phyloP scores from a whole-genome alignment of 1,139 yeast genomes.

The Suhomyces kunorum region DNA sequence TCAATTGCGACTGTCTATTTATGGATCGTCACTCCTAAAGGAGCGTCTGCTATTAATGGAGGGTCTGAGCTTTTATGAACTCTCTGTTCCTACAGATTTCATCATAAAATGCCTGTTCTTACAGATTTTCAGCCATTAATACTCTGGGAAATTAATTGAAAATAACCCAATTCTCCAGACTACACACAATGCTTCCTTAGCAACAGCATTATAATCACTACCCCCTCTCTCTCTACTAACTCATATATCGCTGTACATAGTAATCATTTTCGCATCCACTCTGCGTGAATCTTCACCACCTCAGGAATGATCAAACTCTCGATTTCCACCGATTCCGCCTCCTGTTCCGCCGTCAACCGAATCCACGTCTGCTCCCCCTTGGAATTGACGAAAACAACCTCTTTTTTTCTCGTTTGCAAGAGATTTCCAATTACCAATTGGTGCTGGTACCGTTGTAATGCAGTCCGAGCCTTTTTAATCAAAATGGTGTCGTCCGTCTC shows the following conservation, averaged over 20 bases:
- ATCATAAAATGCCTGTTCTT: too few relatives aligned
- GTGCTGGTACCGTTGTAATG: constrained; percentile 83
- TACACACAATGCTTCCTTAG: too few relatives aligned
- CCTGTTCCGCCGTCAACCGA: constrained; percentile 45
- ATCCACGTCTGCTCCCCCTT: constrained; percentile 51
- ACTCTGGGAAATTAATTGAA: too few relatives aligned
- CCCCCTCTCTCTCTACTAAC: not conserved
- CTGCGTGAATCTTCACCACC: constrained; percentile 60
- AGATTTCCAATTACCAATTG: constrained; percentile 94
- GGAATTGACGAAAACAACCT: constrained; percentile 81
- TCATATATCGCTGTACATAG: constrained; percentile 1
- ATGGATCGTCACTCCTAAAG: too few relatives aligned
- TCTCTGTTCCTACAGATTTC: too few relatives aligned
- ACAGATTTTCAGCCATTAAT: too few relatives aligned
- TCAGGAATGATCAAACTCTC: constrained; percentile 78
- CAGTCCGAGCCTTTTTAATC: constrained; percentile 72
- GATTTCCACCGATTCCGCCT: constrained; percentile 51
- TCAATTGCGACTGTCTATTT: too few relatives aligned
- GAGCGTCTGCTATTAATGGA: too few relatives aligned
- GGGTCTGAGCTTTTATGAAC: too few relatives aligned
- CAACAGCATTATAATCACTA: too few relatives aligned
- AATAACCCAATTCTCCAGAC: too few relatives aligned
- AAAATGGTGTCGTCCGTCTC: constrained; percentile 82
- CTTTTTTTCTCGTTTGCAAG: constrained; percentile 81
- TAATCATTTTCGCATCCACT: constrained; percentile 49